Conservation (phyloP, 2,329 filamentous ascomycete genomes). For the Cladosporium sp. region DNA sequence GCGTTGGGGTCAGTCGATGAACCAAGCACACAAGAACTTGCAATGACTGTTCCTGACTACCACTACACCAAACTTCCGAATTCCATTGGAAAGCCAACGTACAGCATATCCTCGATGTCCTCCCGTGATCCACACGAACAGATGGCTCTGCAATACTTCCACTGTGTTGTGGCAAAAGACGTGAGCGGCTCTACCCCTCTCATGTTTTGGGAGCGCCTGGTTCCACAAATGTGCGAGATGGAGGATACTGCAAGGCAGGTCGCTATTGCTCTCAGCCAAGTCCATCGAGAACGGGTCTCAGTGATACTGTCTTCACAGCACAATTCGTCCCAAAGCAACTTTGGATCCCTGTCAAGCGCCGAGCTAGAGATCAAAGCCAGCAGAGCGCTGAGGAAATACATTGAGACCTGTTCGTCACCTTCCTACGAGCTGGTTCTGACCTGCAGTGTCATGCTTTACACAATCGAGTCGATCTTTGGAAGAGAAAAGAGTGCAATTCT, state of each 20-base stretch:
- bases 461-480: background rate
- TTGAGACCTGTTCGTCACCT: background rate
- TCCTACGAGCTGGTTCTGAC: background rate
- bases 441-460: background rate
- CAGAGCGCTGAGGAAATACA: background rate
- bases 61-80: background rate
- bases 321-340: background rate
- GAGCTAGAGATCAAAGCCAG: background rate
- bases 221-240: background rate
- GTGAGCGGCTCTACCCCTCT: background rate
- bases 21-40: background rate
- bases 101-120: background rate
- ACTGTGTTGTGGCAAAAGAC: background rate
- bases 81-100: background rate
- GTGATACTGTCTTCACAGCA: background rate
- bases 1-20: background rate
- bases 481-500: background rate
- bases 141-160: background rate
- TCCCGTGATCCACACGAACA: background rate
- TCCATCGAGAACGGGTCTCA: background rate
- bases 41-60: background rate
- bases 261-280: constrained; percentile 1
- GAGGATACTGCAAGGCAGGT: background rate
- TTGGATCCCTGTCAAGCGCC: background rate
- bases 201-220: background rate